Evolutionary conservation across 257 asterid genomes (phyloP), one percentile per base, ranked within the genome.

Genomic region (Nemophila menziesii): DNA sequence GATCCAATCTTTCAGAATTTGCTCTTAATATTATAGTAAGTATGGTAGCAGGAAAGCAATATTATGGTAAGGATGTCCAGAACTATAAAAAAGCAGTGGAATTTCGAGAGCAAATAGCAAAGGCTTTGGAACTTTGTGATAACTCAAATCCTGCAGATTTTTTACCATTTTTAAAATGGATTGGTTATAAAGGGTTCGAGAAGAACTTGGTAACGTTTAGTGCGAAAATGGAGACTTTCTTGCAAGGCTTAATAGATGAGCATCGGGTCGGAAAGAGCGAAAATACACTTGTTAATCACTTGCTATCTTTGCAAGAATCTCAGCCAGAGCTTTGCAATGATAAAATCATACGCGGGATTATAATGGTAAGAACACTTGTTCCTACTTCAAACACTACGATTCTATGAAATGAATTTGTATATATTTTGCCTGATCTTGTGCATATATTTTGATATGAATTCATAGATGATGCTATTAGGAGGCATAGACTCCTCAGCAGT

Each of bases 31-130:
- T 46, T 16, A 72, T 82, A 16, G 63, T 73, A 92, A 72, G 86
- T 33, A 82, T 82, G 92, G 65, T 72, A 0, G 71, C 66, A 9
- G 93, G 92, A 6, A 78, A 82, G 52, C 43, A 80, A 5, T 68
- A 65, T 22, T 69, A 44, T 6, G 82, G 89, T 0, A 85, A 40
- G 23, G 77, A 43, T 2, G 79, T 49, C 16, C 58, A 55, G 1
- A 20, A 39, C 5, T 29, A 29, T 29, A 44, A 59, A 10, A 79
- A 71, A 60, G 76, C 79, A 5, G 56, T 20, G 49, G 18, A 51
- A 33, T 74, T 80, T 14, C 58, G 70, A 17, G 61, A 39, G 51
- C 60, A 72, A 0, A 43, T 66, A 1, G 22, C 52, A 2, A 72
- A 69, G 55, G 48, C 41, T n/a, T 26, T 74, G 16, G 1, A 18